These are phyloP conservation scores for Quercus tomentella DNA, from an alignment of 331 rosid genomes.

Conservation along the genomic window DNA sequence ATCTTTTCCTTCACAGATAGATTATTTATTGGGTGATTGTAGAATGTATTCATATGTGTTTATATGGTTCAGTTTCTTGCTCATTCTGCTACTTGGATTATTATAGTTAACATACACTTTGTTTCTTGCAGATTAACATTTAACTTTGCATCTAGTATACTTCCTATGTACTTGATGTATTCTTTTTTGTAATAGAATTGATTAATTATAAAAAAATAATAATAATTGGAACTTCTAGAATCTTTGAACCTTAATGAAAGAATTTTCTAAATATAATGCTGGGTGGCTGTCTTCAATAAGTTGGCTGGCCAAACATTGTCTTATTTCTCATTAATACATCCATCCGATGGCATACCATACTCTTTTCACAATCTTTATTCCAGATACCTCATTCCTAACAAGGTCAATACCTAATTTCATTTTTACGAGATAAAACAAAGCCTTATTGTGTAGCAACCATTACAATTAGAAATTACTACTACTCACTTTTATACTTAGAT, in stretches of 20 bases:
- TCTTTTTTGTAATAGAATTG: no score
- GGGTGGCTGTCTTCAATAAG: not conserved
- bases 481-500: not conserved
- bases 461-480: not conserved
- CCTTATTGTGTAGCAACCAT: not conserved
- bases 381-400: not conserved
- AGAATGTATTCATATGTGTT: not conserved
- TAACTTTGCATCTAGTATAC: no score
- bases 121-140: not conserved
- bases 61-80: not conserved
- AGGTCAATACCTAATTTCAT: not conserved
- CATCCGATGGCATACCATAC: no score
- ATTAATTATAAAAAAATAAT: no score
- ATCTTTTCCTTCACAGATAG: constrained; percentile 11
- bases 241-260: not conserved
- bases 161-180: no score
- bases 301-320: not conserved
- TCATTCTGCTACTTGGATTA: no score
- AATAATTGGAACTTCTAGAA: not conserved
- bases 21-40: not conserved
- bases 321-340: no score
- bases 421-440: not conserved
- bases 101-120: not conserved
- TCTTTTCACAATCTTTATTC: no score
- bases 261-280: not conserved